Conservation (phyloP, 75 land plant genomes). For the Ceratopteris richardii region DNA sequence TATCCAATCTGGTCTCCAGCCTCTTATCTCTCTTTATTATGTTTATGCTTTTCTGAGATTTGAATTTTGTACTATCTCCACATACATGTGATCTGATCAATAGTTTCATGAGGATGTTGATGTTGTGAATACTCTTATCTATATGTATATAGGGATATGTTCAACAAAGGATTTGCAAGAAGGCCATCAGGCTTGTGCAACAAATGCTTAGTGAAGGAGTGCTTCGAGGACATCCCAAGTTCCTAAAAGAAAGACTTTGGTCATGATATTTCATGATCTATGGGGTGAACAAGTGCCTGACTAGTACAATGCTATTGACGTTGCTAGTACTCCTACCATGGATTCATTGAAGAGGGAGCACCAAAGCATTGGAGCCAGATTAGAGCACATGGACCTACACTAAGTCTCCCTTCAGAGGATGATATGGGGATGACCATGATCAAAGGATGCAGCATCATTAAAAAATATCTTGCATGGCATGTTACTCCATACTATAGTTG, state of each 20-base stretch:
- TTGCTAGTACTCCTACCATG: constrained; percentile 14
- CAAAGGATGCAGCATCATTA: too few relatives aligned
- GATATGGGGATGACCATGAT: too few relatives aligned
- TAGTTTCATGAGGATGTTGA: constrained; percentile 1
- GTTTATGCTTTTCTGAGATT: too few relatives aligned
- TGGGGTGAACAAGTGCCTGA: neutral
- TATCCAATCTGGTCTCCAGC: too few relatives aligned
- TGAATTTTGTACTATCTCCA: too few relatives aligned
- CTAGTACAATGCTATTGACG: neutral
- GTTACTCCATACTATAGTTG: too few relatives aligned
- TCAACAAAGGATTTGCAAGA: constrained; percentile 11
- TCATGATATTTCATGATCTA: neutral
- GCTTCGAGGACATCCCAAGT: constrained; percentile 3
- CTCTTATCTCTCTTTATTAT: too few relatives aligned
- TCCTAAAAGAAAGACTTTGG: constrained; percentile 3
- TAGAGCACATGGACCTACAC: too few relatives aligned
- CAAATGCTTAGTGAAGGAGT: constrained; percentile 10
- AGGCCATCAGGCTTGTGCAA: constrained; percentile 6
- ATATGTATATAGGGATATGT: constrained; percentile 12
- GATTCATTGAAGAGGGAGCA: too few relatives aligned
- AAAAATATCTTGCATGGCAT: too few relatives aligned
- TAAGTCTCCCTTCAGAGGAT: too few relatives aligned
- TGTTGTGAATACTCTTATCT: constrained; percentile 6
- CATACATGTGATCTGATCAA: constrained; percentile 15
- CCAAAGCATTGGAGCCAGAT: too few relatives aligned